Evolutionary conservation across 352 stramenopile species (phyloP), one percentile per base, ranked within the genome.

Genomic region (Paralagenidium karlingii): DNA sequence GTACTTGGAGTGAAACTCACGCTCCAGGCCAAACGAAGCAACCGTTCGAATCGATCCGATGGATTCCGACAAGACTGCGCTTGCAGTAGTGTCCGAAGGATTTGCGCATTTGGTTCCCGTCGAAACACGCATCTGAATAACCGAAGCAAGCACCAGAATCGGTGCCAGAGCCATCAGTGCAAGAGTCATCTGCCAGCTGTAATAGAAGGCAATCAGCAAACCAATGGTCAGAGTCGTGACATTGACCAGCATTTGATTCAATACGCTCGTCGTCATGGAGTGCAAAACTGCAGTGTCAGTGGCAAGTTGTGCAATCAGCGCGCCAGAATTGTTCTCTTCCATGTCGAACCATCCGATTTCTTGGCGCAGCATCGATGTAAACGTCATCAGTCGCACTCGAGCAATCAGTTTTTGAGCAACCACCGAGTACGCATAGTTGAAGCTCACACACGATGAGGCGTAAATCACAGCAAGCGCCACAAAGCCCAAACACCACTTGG

Each of bases 281-380:
- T 91, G 81, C 0, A 94, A 63, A 4, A 78, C 55, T 9, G 75
- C 63, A 6, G 70, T 77, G 47, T 94, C 81, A 0, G 60, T 82
- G 0, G 78, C 55, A 8, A 94, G 62, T 0, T 70, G 58, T 19
- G 63, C 53, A 0, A 74, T 63, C 8, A 94, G 54, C 0, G 73
- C 73, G 1, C 80, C 80, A 0, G 76, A 74, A 2, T 62, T 62
- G 47, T 94, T 86, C 24, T 81, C 54, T 15, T 79, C 55, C 31
- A 61, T 40, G 40, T 94, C 79, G 30, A 91, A 93, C 67, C 77
- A 94, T 1, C 70, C 76, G 27, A 90, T 54, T 28, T 94, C 75
- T 27, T 90, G 76, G 3, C 47, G 45, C 24, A 93, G 49, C 54
- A 91, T 87, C 2, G 60, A 45, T 10, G 42, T 16, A 40, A 81